Percentiles rank a stretch among this genome's conserved stretches.
These are phyloP conservation scores for Cordyceps fumosorosea DNA, from an alignment of 2,329 filamentous ascomycete genomes.

Conservation along the genomic window DNA sequence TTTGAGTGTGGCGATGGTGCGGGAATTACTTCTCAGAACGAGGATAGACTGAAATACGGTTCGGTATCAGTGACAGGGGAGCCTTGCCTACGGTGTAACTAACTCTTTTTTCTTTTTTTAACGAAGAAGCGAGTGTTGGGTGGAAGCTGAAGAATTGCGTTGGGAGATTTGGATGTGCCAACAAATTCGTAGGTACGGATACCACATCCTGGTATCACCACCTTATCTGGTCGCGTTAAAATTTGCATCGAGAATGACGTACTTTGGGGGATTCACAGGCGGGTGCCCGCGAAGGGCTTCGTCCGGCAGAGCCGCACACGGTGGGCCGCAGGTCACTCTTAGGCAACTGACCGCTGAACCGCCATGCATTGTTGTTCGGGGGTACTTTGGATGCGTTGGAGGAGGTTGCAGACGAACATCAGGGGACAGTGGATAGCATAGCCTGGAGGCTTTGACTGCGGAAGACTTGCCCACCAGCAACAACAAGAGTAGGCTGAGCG, in stretches of 20 bases:
- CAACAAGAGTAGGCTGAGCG: too few species aligned
- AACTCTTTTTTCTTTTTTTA: too few species aligned
- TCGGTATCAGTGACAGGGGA: neutral
- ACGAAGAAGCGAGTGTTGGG: neutral
- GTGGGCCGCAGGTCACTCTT: neutral
- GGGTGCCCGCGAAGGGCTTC: neutral
- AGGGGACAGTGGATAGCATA: too few species aligned
- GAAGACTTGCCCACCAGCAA: too few species aligned
- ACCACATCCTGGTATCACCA: neutral
- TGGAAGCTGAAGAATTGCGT: slow-evolving; percentile 6
- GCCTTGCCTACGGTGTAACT: neutral
- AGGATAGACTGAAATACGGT: neutral
- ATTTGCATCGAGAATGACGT: slow-evolving; percentile 8
- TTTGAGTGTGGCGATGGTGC: neutral
- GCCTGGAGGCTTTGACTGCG: too few species aligned
- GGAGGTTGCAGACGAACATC: neutral
- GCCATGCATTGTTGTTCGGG: neutral
- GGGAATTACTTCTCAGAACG: neutral
- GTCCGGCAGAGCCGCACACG: neutral
- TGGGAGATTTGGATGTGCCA: slow-evolving; percentile 9
- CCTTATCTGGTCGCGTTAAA: neutral
- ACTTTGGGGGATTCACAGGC: neutral
- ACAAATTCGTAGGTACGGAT: neutral
- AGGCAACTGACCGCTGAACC: neutral
- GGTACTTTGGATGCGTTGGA: neutral